Conservation (phyloP, 2,329 filamentous ascomycete species). For the Rasamsonia emersonii region DNA sequence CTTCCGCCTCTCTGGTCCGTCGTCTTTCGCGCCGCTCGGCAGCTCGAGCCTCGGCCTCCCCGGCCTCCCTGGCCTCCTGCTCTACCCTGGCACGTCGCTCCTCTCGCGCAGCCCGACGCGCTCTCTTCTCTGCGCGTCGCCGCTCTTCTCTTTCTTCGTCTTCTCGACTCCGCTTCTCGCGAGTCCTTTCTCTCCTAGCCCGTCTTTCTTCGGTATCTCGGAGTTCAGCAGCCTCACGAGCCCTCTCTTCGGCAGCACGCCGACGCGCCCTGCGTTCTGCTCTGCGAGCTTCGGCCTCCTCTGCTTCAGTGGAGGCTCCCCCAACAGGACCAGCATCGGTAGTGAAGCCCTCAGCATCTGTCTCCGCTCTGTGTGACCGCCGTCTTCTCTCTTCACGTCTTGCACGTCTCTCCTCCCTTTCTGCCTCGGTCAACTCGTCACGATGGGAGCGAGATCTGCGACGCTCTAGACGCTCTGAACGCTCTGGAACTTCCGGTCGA, state of each 20-base stretch:
- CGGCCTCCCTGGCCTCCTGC: constrained; percentile 19
- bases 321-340: constrained; percentile 34
- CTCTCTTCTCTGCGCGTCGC: constrained; percentile 23
- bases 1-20: constrained; percentile 24
- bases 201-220: constrained; percentile 29
- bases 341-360: constrained; percentile 39
- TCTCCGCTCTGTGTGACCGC: constrained; percentile 39
- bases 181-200: constrained; percentile 46
- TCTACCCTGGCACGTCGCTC: constrained; percentile 22
- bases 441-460: constrained; percentile 29
- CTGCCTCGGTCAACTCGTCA: constrained; percentile 29
- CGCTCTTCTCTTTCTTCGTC: constrained; percentile 28
- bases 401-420: constrained; percentile 24
- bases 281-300: constrained; percentile 49
- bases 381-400: constrained; percentile 29
- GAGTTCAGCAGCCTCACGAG: constrained; percentile 20
- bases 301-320: constrained; percentile 31
- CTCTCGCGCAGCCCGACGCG: constrained; percentile 26
- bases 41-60: constrained; percentile 28
- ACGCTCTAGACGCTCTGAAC: constrained; percentile 26
- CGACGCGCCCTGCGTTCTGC: constrained; percentile 53
- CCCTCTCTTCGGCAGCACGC: constrained; percentile 25
- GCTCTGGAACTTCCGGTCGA: constrained; percentile 25
- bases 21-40: constrained; percentile 34
- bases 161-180: constrained; percentile 27